phyloP scores from a whole-genome alignment of 2,329 filamentous ascomycete genomes.

The Beauveria bassiana region DNA sequence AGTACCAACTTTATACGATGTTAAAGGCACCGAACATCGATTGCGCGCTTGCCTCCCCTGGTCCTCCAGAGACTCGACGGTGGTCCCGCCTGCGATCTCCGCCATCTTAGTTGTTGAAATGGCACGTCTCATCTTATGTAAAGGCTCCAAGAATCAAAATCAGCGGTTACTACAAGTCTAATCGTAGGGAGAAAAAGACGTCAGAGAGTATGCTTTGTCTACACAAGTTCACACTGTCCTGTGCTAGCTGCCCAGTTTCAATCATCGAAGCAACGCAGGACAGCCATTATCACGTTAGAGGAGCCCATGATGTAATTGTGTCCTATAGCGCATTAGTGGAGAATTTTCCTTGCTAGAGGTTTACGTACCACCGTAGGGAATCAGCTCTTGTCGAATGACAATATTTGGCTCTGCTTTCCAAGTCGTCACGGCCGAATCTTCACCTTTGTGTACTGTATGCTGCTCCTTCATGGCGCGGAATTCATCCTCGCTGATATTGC shows the following conservation, averaged over 20 bases:
- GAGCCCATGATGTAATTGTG: constrained; percentile 65
- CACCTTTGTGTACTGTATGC: constrained; percentile 34
- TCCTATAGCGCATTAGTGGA: constrained; percentile 31
- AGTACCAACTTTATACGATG: not conserved
- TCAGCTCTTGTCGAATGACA: constrained; percentile 45
- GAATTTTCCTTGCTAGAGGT: too few relatives aligned
- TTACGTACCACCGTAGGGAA: constrained; percentile 46
- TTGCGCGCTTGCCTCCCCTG: too few relatives aligned
- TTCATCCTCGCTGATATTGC: constrained; percentile 26
- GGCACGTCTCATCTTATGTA: too few relatives aligned
- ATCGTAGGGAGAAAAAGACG: too few relatives aligned
- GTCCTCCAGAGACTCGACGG: too few relatives aligned
- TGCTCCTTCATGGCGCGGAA: constrained; percentile 39
- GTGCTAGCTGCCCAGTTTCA: constrained; percentile 7
- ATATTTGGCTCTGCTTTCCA: constrained; percentile 38
- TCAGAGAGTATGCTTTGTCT: too few relatives aligned
- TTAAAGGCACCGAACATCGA: not conserved
- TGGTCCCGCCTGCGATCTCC: too few relatives aligned
- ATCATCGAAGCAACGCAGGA: constrained; percentile 55
- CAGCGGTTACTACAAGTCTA: too few relatives aligned
- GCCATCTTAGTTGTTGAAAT: too few relatives aligned
- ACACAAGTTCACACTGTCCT: not conserved
- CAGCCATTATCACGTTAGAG: constrained; percentile 54
- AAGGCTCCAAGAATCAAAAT: too few relatives aligned
- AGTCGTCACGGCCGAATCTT: constrained; percentile 40